These are phyloP conservation scores for Tillandsia fasciculata DNA, from an alignment of 176 grass and related monocot species.

Conservation along the genomic window DNA sequence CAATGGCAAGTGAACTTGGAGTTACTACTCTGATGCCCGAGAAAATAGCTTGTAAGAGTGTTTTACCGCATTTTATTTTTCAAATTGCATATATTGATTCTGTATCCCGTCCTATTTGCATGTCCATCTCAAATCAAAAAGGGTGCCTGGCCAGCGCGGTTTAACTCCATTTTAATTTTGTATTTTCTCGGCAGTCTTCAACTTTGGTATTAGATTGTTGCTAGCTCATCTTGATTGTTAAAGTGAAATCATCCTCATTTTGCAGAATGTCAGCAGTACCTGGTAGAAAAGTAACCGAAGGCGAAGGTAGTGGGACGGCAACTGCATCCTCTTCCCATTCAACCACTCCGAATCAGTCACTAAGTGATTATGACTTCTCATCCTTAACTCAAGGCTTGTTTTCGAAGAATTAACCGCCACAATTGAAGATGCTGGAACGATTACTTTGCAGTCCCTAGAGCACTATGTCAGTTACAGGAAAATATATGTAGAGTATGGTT, in stretches of 20 bases:
- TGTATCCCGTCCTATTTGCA: too few species aligned
- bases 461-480: not conserved
- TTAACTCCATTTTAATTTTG: not conserved
- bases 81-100: too few species aligned
- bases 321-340: conserved; percentile 13
- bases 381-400: conserved; percentile 31
- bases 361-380: conserved; percentile 32
- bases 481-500: not conserved
- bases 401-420: conserved; percentile 17
- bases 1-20: too few species aligned
- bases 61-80: too few species aligned
- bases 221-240: not conserved
- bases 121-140: too few species aligned
- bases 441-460: not conserved
- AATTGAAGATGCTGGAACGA: conserved; percentile 1
- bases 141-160: too few species aligned
- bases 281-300: conserved; percentile 3
- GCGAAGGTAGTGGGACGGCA: not conserved
- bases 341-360: conserved; percentile 27
- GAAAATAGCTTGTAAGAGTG: too few species aligned
- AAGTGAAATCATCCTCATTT: not conserved
- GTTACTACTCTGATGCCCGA: too few species aligned
- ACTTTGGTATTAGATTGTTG: not conserved
- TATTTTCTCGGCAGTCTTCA: not conserved
- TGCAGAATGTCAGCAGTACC: conserved; percentile 14